Conservation (phyloP, 2,329 filamentous ascomycete species). For the Endoconidiophora polonica region DNA sequence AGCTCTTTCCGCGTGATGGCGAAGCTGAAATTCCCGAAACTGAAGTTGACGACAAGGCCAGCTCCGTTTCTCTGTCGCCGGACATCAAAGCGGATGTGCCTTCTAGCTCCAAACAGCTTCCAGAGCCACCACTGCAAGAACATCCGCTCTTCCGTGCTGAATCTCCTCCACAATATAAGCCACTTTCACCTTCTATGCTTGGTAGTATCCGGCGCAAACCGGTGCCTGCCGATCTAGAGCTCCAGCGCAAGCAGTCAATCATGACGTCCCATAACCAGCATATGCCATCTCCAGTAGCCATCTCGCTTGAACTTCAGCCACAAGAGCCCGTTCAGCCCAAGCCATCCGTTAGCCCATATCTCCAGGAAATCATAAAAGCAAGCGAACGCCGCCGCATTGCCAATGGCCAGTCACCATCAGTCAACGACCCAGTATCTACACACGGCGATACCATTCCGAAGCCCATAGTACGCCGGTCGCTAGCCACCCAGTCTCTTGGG, state of each 20-base stretch:
- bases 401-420: constrained; percentile 18
- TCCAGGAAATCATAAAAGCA: constrained; percentile 18
- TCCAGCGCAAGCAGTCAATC: neutral
- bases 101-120: neutral
- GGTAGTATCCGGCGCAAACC: constrained; percentile 8
- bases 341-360: constrained; percentile 44
- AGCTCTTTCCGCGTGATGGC: no score
- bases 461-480: no score
- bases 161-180: no score
- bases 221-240: constrained; percentile 6
- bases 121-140: constrained; percentile 1
- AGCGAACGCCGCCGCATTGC: constrained; percentile 27
- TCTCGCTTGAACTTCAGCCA: neutral
- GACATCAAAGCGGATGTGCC: neutral
- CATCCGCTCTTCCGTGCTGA: constrained; percentile 5
- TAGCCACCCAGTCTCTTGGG: no score
- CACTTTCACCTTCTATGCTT: constrained; percentile 8
- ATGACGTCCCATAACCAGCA: constrained; percentile 1
- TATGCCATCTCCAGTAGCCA: no score
- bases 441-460: no score
- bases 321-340: constrained; percentile 39
- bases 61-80: no score
- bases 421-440: no score
- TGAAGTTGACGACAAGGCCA: neutral
- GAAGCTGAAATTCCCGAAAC: no score